Evolutionary conservation across 306 rosid species (phyloP).

Genomic region (Gleditsia sinensis): DNA sequence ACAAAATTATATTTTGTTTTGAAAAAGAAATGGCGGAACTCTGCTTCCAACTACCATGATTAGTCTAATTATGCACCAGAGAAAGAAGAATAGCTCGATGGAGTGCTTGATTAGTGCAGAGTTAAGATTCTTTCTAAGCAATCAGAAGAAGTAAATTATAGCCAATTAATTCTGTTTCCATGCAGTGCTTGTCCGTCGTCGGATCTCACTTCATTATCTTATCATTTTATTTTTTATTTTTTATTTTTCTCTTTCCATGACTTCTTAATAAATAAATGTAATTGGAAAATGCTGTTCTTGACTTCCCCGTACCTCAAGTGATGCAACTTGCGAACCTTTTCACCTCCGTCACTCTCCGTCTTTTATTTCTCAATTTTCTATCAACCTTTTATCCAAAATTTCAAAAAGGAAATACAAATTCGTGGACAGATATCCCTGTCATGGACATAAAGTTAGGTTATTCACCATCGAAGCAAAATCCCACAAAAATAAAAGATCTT

Average conservation of each 20-base stretch:
- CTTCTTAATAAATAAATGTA: not conserved
- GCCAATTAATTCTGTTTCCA: slow-evolving; percentile 30
- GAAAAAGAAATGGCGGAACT: no score
- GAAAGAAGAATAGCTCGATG: not conserved
- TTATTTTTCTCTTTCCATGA: not conserved
- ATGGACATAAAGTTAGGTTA: slow-evolving; percentile 24
- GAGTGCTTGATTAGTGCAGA: not conserved
- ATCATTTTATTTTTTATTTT: not conserved
- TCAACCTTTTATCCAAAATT: slow-evolving; percentile 30
- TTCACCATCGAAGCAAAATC: not conserved
- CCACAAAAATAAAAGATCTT: no score
- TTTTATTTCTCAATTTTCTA: slow-evolving; percentile 35
- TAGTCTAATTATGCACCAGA: not conserved
- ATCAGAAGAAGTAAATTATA: not conserved
- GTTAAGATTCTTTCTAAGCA: slow-evolving; percentile 36
- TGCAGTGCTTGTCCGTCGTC: slow-evolving; percentile 22
- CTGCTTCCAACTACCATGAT: not conserved
- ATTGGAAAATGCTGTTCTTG: not conserved
- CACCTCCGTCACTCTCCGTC: slow-evolving; percentile 39
- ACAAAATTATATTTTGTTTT: no score
- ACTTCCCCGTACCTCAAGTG: not conserved
- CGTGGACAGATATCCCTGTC: slow-evolving; percentile 28
- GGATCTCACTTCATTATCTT: not conserved
- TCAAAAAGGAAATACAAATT: slow-evolving; percentile 19
- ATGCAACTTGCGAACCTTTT: slow-evolving; percentile 40